Evolutionary conservation across 331 rosid species (phyloP), one percentile per base, ranked within the genome.

Genomic region (Arachis monticola): DNA sequence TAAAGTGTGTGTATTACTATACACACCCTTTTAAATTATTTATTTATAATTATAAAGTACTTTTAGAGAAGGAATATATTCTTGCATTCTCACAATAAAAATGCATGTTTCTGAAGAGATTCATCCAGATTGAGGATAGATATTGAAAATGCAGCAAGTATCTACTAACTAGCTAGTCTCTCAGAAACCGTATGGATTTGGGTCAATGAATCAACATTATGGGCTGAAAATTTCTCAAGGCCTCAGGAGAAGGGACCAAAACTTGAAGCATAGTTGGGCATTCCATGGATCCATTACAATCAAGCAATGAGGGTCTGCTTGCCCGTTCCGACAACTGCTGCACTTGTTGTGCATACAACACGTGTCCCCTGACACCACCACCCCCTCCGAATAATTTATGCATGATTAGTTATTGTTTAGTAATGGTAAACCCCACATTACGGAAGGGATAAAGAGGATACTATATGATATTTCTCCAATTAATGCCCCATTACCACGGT

Each of bases 271-370:
- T 1, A 13, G 11, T 55, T 22, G 62, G 62, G 62, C 62, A 3
- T 57, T 22, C 2, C 2, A 5, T 45, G 9, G 22, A 46, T 5
- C 42, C 22, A 47, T 12, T 3, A 69, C 7, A 7, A 11, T 17
- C 4, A 9, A 11, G 27, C 3, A 58, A 71, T 30, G 7, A 0
- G 47, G 30, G 57, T 7, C 10, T 0, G 11, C 42, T 22, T 32
- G 10, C 2, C 1, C 1, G 7, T 31, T 62, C 62, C 71, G 55
- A 22, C 12, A 42, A 55, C 58, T 35, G 45, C 79, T 74, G 57
- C 79, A 61, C 65, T 42, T 27, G 22, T 75, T 64, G 66, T 42
- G 67, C 66, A 30, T 8, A 55, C 7, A 12, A 51, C 38, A 74
- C 67, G 79, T 22, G 73, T 38, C 45, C 11, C 41, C 38, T 38